Conservation (phyloP, 179 eudicot species). For the Sideroxylon spinosum region DNA sequence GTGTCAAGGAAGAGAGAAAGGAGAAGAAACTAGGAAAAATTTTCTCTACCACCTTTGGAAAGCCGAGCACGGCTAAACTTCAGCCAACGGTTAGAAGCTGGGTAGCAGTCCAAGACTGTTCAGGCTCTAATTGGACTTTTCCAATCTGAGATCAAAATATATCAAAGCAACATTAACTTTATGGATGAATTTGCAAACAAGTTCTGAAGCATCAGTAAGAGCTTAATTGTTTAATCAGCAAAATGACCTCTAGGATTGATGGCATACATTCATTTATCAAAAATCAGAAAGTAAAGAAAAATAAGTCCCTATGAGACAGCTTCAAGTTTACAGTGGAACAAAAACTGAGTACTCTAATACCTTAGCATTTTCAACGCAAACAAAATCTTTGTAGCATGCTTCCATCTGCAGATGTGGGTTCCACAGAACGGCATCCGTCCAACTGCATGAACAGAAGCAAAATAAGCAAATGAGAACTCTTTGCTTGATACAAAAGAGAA, state of each 20-base stretch:
- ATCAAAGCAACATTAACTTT: background rate
- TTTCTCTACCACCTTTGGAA: background rate
- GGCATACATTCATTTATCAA: too few relatives aligned
- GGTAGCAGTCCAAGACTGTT: constrained; percentile 77
- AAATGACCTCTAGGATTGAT: too few relatives aligned
- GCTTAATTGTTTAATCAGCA: background rate
- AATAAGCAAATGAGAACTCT: constrained; percentile 5
- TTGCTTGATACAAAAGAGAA: background rate
- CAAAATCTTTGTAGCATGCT: constrained; percentile 87
- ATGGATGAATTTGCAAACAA: background rate
- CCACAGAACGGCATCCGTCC: constrained; percentile 96
- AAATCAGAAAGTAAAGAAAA: too few relatives aligned
- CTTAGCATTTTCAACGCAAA: constrained; percentile 96
- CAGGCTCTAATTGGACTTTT: constrained; percentile 65
- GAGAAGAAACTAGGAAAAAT: background rate
- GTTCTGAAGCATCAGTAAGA: background rate
- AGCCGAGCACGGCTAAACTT: constrained; percentile 11
- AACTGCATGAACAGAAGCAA: constrained; percentile 41
- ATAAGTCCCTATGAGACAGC: too few relatives aligned
- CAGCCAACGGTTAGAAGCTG: constrained; percentile 53
- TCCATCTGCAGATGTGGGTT: constrained; percentile 89
- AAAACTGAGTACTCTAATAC: constrained; percentile 26
- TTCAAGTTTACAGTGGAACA: too few relatives aligned
- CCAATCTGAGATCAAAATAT: constrained; percentile 45
- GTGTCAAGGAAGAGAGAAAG: background rate